phyloP scores from a whole-genome alignment of 2,329 filamentous ascomycete genomes.

The Bipolaris oryzae region DNA sequence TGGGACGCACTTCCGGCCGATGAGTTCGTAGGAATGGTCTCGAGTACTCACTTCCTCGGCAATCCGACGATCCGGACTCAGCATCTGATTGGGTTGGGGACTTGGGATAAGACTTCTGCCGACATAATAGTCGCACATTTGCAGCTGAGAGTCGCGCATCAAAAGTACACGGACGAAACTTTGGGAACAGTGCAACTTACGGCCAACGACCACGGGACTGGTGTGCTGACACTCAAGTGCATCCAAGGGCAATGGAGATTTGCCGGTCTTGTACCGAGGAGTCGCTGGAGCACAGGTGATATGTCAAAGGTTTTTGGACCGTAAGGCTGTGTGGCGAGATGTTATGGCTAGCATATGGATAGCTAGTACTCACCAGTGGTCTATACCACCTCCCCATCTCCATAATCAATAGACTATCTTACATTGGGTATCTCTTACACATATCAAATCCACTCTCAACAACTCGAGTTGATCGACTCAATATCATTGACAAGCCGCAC shows the following conservation, averaged over 20 bases:
- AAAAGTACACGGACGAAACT: neutral
- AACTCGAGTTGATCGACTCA: no score
- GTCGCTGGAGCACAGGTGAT: neutral
- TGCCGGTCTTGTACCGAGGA: neutral
- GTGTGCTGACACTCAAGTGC: neutral
- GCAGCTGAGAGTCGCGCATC: neutral
- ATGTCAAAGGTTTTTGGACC: no score
- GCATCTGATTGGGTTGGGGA: neutral
- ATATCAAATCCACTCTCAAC: no score
- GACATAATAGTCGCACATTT: neutral
- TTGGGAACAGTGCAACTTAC: neutral
- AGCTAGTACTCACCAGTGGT: no score
- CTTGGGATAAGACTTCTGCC: neutral
- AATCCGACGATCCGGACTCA: neutral
- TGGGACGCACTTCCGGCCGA: neutral
- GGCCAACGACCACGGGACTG: neutral
- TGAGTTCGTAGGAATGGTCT: neutral
- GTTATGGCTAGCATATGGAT: no score
- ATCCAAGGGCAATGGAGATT: neutral
- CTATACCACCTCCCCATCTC: no score
- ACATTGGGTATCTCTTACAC: no score
- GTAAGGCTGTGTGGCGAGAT: no score
- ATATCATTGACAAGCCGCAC: no score
- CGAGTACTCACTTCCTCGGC: neutral
- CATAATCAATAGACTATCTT: no score